Conservation (phyloP, 2,329 filamentous ascomycete species). For the Diplodia seriata region DNA sequence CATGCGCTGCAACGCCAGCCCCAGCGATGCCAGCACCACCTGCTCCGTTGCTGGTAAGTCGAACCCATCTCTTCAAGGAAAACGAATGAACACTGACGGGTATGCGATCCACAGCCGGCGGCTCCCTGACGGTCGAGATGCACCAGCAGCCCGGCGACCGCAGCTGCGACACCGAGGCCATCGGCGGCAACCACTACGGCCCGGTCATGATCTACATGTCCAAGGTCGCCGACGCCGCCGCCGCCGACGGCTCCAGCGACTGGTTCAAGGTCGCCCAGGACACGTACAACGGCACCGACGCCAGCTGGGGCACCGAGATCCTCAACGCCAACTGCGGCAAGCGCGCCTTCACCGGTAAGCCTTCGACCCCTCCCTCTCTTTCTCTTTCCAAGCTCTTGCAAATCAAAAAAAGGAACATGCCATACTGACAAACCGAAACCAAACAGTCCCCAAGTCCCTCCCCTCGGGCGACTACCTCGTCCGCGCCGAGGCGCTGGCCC, state of each 20-base stretch:
- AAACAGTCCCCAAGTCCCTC: constrained; percentile 49
- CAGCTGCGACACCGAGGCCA: constrained; percentile 43
- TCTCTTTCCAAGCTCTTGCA: neutral
- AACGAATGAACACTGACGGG: constrained; percentile 33
- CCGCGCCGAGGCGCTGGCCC: constrained; percentile 54
- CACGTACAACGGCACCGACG: constrained; percentile 44
- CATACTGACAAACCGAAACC: constrained; percentile 5
- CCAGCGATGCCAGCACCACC: constrained; percentile 39
- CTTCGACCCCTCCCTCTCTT: neutral
- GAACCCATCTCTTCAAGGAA: neutral
- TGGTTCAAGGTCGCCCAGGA: constrained; percentile 59
- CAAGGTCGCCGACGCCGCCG: constrained; percentile 47
- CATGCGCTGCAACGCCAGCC: constrained; percentile 47
- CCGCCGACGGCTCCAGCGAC: constrained; percentile 66
- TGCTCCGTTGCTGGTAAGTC: constrained; percentile 34
- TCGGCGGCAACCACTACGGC: constrained; percentile 49
- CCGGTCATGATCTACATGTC: constrained; percentile 56
- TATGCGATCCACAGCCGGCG: constrained; percentile 39
- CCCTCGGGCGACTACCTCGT: constrained; percentile 53
- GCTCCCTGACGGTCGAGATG: constrained; percentile 47
- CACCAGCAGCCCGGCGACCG: constrained; percentile 46
- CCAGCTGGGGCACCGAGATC: constrained; percentile 51
- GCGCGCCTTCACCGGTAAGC: constrained; percentile 47
- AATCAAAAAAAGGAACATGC: neutral
- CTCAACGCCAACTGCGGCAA: constrained; percentile 53